Percentiles rank a stretch among this genome's conserved stretches.
phyloP scores from a whole-genome alignment of 2,329 filamentous ascomycete genomes.

The Fusarium goolgardi region DNA sequence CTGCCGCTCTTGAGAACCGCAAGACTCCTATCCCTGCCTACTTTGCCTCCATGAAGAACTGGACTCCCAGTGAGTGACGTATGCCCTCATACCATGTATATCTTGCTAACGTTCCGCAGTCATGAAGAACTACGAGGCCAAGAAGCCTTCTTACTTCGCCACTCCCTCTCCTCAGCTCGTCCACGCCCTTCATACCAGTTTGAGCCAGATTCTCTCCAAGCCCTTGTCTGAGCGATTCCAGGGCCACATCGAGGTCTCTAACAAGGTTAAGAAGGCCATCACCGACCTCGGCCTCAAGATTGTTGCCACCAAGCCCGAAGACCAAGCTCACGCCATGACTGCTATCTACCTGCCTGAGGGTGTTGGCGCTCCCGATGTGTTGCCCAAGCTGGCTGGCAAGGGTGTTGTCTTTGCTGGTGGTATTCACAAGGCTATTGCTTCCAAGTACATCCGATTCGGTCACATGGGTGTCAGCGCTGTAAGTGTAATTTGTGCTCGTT shows the following conservation, averaged over 20 bases:
- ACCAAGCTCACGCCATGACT: slow-evolving; percentile 98
- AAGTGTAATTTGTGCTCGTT: slow-evolving; percentile 51
- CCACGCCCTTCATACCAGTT: slow-evolving; percentile 88
- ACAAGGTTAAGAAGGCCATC: slow-evolving; percentile 87
- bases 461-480: slow-evolving; percentile 96
- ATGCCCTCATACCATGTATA: not conserved
- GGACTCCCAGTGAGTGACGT: slow-evolving; percentile 79
- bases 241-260: slow-evolving; percentile 80
- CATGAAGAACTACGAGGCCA: slow-evolving; percentile 99
- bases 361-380: slow-evolving; percentile 81
- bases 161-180: slow-evolving; percentile 95
- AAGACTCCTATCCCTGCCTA: slow-evolving; percentile 87
- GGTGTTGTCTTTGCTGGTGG: slow-evolving; percentile 95
- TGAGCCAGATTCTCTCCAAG: slow-evolving; percentile 85
- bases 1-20: slow-evolving; percentile 76
- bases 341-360: slow-evolving; percentile 94
- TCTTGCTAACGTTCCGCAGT: slow-evolving; percentile 61
- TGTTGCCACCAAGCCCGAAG: slow-evolving; percentile 83
- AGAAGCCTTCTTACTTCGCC: slow-evolving; percentile 97
- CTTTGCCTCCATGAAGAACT: slow-evolving; percentile 97
- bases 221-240: slow-evolving; percentile 87
- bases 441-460: slow-evolving; percentile 94
- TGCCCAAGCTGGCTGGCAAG: slow-evolving; percentile 86
- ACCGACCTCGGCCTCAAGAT: slow-evolving; percentile 86
- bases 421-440: slow-evolving; percentile 93